phyloP scores from a whole-genome alignment of 169 alveolate species.

The Eimeria necatrix region DNA sequence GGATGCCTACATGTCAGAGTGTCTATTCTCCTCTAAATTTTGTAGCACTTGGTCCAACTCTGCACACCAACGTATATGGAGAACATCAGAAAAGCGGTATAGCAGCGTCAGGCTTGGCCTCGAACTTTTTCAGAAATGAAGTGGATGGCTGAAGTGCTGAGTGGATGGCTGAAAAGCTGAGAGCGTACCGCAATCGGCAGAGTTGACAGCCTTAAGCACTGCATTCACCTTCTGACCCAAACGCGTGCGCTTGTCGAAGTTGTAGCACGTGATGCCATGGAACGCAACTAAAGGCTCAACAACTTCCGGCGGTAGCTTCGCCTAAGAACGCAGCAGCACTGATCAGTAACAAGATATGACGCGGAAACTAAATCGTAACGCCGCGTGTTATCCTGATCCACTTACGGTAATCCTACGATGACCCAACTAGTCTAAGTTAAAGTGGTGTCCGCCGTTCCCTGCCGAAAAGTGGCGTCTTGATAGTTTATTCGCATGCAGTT shows the following conservation, averaged over 20 bases:
- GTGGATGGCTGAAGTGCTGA: no score
- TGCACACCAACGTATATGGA: not conserved
- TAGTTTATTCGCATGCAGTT: no score
- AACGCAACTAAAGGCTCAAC: constrained; percentile 83
- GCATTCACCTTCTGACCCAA: constrained; percentile 78
- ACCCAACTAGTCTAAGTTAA: not conserved
- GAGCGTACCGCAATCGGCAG: constrained; percentile 31
- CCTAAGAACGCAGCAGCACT: constrained; percentile 69
- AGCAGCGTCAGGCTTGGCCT: no score
- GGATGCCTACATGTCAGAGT: constrained; percentile 59
- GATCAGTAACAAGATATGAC: not conserved
- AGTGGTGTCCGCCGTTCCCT: no score
- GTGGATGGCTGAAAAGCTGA: no score
- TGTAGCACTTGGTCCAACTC: constrained; percentile 46
- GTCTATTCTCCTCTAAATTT: constrained; percentile 49
- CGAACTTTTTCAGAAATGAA: no score
- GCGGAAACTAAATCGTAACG: not conserved
- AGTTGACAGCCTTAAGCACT: constrained; percentile 27
- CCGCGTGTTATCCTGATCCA: not conserved
- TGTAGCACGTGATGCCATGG: constrained; percentile 75
- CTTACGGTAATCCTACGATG: no score
- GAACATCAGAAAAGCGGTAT: no score
- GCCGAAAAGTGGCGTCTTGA: no score
- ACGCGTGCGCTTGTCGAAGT: constrained; percentile 76
- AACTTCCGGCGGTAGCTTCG: constrained; percentile 83